A percentile compares a stretch with the other conserved stretches of the same genome.
Conservation (phyloP, 164 flowering plant genomes). For the Tetracentron sinense region DNA sequence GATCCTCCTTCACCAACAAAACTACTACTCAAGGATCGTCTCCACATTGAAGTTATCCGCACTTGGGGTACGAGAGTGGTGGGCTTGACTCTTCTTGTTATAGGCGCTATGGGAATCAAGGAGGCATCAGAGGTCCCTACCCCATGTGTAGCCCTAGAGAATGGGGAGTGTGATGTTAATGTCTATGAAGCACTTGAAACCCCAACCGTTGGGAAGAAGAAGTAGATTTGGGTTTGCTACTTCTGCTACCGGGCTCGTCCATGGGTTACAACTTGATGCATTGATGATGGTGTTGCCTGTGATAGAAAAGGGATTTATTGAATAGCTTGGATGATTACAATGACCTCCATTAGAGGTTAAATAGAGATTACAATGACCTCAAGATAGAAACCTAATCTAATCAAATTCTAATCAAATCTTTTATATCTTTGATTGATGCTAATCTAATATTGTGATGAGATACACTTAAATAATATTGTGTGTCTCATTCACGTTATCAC, state of each 20-base stretch:
- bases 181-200: constrained; percentile 31
- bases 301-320: no score
- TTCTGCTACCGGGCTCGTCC: constrained; percentile 73
- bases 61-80: constrained; percentile 85
- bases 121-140: constrained; percentile 64
- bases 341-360: no score
- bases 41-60: constrained; percentile 59
- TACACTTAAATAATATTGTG: no score
- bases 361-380: no score
- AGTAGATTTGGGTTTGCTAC: constrained; percentile 77
- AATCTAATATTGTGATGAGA: no score
- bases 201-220: constrained; percentile 34
- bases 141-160: constrained; percentile 60
- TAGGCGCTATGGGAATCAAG: constrained; percentile 68
- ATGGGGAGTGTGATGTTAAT: constrained; percentile 54
- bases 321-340: no score
- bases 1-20: no score
- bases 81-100: constrained; percentile 59
- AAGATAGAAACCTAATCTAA: no score
- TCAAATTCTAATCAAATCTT: no score
- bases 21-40: constrained; percentile 62
- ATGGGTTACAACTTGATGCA: constrained; percentile 78
- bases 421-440: no score
- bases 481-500: no score
- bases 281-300: constrained; percentile 70